phyloP scores from a whole-genome alignment of 495 filamentous ascomycete species.

The Lindgomyces ingoldianus region DNA sequence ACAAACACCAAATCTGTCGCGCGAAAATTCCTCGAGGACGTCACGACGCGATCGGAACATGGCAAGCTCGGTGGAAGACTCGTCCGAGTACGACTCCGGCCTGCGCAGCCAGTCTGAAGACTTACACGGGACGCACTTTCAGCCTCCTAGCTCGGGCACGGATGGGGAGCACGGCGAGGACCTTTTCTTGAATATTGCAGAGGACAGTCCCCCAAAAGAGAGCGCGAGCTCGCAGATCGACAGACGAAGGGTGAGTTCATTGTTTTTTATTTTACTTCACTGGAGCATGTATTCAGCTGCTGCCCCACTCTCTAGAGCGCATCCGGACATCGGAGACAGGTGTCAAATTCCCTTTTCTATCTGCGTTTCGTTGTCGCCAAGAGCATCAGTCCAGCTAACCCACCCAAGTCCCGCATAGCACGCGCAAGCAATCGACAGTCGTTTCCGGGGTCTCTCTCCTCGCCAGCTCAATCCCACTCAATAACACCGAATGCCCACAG shows the following conservation, averaged over 20 bases:
- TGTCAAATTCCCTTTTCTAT: background rate
- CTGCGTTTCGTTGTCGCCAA: constrained; percentile 24
- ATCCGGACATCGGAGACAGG: background rate
- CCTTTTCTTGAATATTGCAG: constrained; percentile 65
- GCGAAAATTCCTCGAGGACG: constrained; percentile 10
- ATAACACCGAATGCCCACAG: constrained; percentile 24
- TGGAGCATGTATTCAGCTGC: background rate
- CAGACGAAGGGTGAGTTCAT: constrained; percentile 50
- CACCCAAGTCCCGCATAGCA: constrained; percentile 36
- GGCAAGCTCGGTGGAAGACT: constrained; percentile 34
- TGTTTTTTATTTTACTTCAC: background rate
- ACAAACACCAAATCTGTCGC: constrained; percentile 29
- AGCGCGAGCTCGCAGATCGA: constrained; percentile 47
- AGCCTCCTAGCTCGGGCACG: too few species aligned
- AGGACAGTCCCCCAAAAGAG: constrained; percentile 54
- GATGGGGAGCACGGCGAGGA: constrained; percentile 51
- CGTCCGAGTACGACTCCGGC: constrained; percentile 35
- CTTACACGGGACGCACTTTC: background rate
- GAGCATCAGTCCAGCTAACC: constrained; percentile 2
- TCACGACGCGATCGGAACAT: constrained; percentile 21
- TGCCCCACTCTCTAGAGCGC: background rate
- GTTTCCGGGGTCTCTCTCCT: constrained; percentile 29
- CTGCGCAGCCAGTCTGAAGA: constrained; percentile 24
- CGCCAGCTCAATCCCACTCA: constrained; percentile 17
- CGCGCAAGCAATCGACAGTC: constrained; percentile 35